Conservation (phyloP, 345 rosid genomes). For the Rhodomyrtus tomentosa region DNA sequence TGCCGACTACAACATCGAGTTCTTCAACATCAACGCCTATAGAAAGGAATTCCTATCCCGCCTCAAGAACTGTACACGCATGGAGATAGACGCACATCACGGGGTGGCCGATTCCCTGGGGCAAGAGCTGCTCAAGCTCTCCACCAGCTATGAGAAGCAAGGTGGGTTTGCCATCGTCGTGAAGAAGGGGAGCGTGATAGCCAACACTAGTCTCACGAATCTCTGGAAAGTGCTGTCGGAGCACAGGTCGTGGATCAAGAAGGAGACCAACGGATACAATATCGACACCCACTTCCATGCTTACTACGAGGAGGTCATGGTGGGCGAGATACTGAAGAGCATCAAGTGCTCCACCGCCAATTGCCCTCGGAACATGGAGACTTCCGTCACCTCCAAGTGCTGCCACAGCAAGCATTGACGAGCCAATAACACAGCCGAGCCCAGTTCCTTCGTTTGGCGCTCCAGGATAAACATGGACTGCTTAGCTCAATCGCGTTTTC, state of each 20-base stretch:
- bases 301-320: background rate
- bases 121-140: too few relatives aligned
- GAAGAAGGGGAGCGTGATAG: background rate
- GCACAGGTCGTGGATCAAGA: background rate
- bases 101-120: too few relatives aligned
- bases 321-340: background rate
- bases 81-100: background rate
- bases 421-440: background rate
- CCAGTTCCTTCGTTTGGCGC: background rate
- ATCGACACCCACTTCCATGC: background rate
- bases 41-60: too few relatives aligned
- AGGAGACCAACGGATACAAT: background rate
- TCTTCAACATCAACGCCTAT: too few relatives aligned
- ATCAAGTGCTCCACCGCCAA: background rate
- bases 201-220: background rate
- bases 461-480: background rate
- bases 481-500: background rate
- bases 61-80: too few relatives aligned
- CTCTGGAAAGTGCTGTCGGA: background rate
- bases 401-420: background rate
- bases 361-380: background rate
- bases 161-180: too few relatives aligned
- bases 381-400: background rate
- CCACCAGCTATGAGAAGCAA: too few relatives aligned
- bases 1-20: too few relatives aligned